Evolutionary conservation across 1,284 basidiomycete species (phyloP).

Genomic region (Caloboletus firmus): DNA sequence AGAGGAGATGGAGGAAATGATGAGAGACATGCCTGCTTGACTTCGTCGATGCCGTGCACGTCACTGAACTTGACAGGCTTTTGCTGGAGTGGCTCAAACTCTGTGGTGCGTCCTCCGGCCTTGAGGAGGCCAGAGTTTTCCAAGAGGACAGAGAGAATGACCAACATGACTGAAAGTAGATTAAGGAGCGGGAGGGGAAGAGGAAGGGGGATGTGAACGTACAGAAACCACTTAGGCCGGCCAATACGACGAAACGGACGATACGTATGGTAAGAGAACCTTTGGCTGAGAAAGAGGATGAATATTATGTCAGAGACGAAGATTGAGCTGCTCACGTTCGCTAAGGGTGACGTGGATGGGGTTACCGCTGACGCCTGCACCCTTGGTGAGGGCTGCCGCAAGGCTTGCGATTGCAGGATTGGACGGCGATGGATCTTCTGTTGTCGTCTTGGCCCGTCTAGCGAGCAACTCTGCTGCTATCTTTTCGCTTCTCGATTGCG

Average conservation of each 20-base stretch:
- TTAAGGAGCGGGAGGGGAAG: slow-evolving; percentile 9
- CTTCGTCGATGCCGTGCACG: slow-evolving; percentile 94
- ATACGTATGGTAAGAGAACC: slow-evolving; percentile 64
- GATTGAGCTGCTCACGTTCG: slow-evolving; percentile 57
- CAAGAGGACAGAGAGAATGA: slow-evolving; percentile 82
- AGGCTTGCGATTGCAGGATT: slow-evolving; percentile 44
- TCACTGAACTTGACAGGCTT: slow-evolving; percentile 88
- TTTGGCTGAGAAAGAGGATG: slow-evolving; percentile 48
- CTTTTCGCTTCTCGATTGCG: slow-evolving; percentile 44
- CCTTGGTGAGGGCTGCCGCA: slow-evolving; percentile 40
- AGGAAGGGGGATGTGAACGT: slow-evolving; percentile 24
- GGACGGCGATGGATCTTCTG: slow-evolving; percentile 22
- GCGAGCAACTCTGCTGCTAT: slow-evolving; percentile 61
- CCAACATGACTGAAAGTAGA: slow-evolving; percentile 63
- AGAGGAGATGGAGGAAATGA: not conserved
- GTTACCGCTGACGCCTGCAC: slow-evolving; percentile 47
- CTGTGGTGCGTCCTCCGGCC: slow-evolving; percentile 72
- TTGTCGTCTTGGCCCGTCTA: slow-evolving; percentile 27
- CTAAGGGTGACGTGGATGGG: slow-evolving; percentile 79
- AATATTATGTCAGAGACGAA: not conserved
- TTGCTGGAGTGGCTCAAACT: slow-evolving; percentile 76
- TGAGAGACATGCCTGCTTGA: slow-evolving; percentile 63
- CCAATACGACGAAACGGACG: slow-evolving; percentile 58
- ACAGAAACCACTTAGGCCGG: slow-evolving; percentile 54
- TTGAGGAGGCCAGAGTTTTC: slow-evolving; percentile 93